Evolutionary conservation across 495 filamentous ascomycete species (phyloP).

Genomic region (Tetracladium marchalianum): DNA sequence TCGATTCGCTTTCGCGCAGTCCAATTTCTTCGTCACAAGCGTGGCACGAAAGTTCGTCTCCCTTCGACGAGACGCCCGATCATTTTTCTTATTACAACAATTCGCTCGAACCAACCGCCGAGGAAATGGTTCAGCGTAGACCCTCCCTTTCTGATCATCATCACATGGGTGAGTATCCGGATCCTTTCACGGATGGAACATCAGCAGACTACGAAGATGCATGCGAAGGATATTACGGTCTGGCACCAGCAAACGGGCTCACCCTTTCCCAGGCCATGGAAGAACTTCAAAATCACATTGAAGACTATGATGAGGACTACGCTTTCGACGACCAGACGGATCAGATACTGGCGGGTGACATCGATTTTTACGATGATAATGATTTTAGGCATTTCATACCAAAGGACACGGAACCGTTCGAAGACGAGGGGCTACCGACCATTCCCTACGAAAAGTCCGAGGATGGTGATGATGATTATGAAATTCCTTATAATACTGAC

Average conservation of each 20-base stretch:
- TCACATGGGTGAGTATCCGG: slow-evolving; percentile 49
- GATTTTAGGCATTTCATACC: slow-evolving; percentile 12
- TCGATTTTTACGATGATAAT: slow-evolving; percentile 26
- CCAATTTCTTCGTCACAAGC: slow-evolving; percentile 13
- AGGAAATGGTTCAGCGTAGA: slow-evolving; percentile 18
- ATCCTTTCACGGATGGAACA: slow-evolving; percentile 16
- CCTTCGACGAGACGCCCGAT: slow-evolving; percentile 39
- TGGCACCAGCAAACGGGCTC: no score
- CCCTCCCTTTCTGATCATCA: slow-evolving; percentile 38
- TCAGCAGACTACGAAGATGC: not conserved
- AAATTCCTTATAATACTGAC: slow-evolving; percentile 39
- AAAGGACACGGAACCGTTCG: not conserved
- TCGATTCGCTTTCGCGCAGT: slow-evolving; percentile 29
- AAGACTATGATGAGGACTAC: slow-evolving; percentile 7
- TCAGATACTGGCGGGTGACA: slow-evolving; percentile 21
- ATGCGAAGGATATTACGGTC: no score
- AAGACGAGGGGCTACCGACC: slow-evolving; percentile 1
- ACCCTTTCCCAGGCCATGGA: no score
- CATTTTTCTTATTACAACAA: slow-evolving; percentile 30
- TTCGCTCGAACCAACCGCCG: slow-evolving; percentile 28
- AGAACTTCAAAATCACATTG: not conserved
- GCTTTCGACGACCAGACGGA: slow-evolving; percentile 3
- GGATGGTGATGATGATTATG: slow-evolving; percentile 36
- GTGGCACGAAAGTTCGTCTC: slow-evolving; percentile 38
- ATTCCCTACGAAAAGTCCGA: slow-evolving; percentile 17